Base-by-base conservation (phyloP, 805 yeast genomes). In the Ogataea parapolymorpha region DNA sequence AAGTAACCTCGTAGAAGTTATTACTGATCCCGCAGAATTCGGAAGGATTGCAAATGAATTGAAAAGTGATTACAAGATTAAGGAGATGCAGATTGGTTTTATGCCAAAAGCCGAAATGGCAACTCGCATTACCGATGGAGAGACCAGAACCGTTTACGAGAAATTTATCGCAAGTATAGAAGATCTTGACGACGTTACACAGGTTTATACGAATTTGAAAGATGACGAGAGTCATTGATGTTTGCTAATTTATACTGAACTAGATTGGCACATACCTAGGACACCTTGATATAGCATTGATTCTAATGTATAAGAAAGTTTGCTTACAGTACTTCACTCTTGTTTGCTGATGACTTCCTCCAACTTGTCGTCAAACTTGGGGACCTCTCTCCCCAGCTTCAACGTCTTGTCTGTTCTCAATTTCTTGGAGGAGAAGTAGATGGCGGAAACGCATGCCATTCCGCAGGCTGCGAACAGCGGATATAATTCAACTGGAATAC, bases 131-230 rank as follows among this genome's bases (percentile, higher is more conserved):
- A 68, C 71, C 0, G 71, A 74, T 41, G 79, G 69, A 18, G 88
- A 79, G 3, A 63, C 71, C 6, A 67, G 62, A 43, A 72, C 69
- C 44, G 70, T 71, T 26, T 73, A 78, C 52, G 72, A 73, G 12
- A 84, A 79, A 54, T 77, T 89, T 26, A 60, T 82, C 25, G 66
- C 61, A 16, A 69, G 71, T 35, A 67, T 91, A 33, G 95, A 87
- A 39, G 87, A 81, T 25, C 66, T 88, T n/a, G 88, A 83, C 36
- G 98, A 93, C 53, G 85, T 91, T 15, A 79, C 87, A 6, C 87
- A 79, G 47, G 79, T 85, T 44, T 86, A 85, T 64, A 75, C 86
- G 23, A 91, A 88, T 58, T 67, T 77, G 50, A 72, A 67, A 44
- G 74, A 70, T 20, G 22, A 20, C 10, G 6, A 20, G 7, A 20